Percentiles rank a stretch among this genome's conserved stretches.
Conservation (phyloP, 2,329 filamentous ascomycete genomes). For the Elsinoe perseae region DNA sequence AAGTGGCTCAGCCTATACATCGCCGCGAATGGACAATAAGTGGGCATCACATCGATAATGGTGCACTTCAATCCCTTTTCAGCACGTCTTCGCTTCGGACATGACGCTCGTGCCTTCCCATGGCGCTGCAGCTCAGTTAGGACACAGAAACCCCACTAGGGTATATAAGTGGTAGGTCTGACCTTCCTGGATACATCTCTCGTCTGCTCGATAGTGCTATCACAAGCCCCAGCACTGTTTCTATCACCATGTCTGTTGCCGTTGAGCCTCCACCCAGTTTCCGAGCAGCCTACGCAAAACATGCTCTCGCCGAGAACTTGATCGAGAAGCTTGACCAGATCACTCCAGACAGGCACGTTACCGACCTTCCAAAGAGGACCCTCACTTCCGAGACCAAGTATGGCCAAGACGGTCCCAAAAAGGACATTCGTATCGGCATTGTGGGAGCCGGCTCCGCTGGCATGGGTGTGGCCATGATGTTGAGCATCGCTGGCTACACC, state of each 20-base stretch:
- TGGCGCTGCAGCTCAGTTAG: background rate
- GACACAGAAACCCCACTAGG: no score
- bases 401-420: background rate
- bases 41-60: background rate
- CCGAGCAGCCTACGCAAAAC: background rate
- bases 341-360: background rate
- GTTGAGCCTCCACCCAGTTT: background rate
- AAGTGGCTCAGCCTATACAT: background rate
- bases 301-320: background rate
- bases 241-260: background rate
- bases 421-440: slow-evolving; percentile 28
- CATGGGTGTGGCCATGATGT: slow-evolving; percentile 52
- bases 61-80: background rate
- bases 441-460: slow-evolving; percentile 40
- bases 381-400: background rate
- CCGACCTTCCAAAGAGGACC: background rate
- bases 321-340: background rate
- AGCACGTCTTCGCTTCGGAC: background rate
- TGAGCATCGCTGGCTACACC: slow-evolving; percentile 55
- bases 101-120: background rate
- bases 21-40: background rate
- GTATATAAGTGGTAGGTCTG: background rate
- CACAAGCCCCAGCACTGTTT: no score
- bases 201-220: no score
- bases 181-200: no score